Base-by-base conservation (phyloP, 305 asterid species). In the Solanum aculeatissimum region DNA sequence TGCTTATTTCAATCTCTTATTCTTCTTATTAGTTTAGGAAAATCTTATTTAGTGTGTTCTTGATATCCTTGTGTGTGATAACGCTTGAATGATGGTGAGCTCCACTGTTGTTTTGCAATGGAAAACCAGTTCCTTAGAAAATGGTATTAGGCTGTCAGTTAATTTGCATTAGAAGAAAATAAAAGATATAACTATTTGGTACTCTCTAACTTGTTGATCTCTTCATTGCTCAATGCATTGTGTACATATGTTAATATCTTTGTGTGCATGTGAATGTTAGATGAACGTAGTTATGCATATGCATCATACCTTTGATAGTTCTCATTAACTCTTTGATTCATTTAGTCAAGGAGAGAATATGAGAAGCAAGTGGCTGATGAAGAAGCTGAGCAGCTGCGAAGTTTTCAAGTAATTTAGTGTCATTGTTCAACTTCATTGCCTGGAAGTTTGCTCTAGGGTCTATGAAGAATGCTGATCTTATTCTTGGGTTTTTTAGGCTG, bases 341-440 rank as follows among this genome's bases (percentile, higher is more conserved):
- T 85, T 85, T 65, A 96, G 99, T 92, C 98, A n/a, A 95, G 85
- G 93, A 92, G 88, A 87, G 97, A 95, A 75, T 87, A 90, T 82
- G 99, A 96, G 89, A 94, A 86, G 32, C 94, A 96, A 85, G 58
- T 94, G 83, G 98, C 97, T 62, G 95, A 92, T 85, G 97, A 95
- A 89, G 98, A 96, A 89, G 95, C 90, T 83, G 86, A 85, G 80
- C 90, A 93, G 89, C 94, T 95, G 86, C 95, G 86, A 72, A 89
- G 91, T 89, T 96, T 96, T 88, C 98, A 95, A 94, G 99, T 96
- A 87, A 78, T 63, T 86, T 71, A 83, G 65, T 25, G 43, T 74
- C 60, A 23, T 47, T 75, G 43, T 75, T 75, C 81, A 49, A 49
- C 62, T 49, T 49, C 60, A 45, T 74, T 74, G 21, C 55, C 58